These are phyloP conservation scores for Leavenworthia alabamica DNA, from an alignment of 345 rosid species.

Conservation along the genomic window DNA sequence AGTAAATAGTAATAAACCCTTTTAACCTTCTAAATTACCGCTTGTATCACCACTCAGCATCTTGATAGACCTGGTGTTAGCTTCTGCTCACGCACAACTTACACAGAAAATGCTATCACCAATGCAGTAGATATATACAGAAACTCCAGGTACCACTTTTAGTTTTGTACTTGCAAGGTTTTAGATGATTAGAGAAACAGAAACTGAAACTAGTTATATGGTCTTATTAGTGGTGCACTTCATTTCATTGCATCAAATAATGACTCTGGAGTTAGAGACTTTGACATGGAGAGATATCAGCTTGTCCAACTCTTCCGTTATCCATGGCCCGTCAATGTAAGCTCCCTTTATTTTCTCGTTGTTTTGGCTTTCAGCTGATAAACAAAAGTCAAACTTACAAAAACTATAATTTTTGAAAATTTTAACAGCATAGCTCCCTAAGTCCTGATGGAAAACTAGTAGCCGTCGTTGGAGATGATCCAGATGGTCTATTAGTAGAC, in stretches of 20 bases:
- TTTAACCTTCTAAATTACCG: too few relatives aligned
- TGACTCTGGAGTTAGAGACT: constrained; percentile 72
- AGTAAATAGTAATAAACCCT: too few relatives aligned
- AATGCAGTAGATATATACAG: constrained; percentile 86
- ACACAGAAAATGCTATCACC: constrained; percentile 86
- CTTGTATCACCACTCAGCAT: too few relatives aligned
- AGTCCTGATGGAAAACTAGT: constrained; percentile 72
- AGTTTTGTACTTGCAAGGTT: neutral
- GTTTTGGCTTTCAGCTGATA: neutral
- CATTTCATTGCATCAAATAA: constrained; percentile 78
- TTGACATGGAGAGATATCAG: constrained; percentile 74
- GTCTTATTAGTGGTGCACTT: constrained; percentile 48
- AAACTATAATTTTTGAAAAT: neutral
- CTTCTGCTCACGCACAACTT: constrained; percentile 81
- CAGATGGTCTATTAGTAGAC: constrained; percentile 60
- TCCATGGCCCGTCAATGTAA: constrained; percentile 79
- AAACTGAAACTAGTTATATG: constrained; percentile 6
- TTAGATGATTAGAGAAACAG: neutral
- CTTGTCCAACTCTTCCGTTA: constrained; percentile 51
- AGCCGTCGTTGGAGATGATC: constrained; percentile 65
- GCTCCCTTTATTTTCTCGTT: neutral
- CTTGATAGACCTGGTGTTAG: constrained; percentile 81
- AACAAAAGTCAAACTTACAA: neutral
- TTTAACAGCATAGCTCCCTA: constrained; percentile 59
- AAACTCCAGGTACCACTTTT: constrained; percentile 41